These are phyloP conservation scores for Malus hybrid DNA, from an alignment of 331 rosid species.

Conservation along the genomic window DNA sequence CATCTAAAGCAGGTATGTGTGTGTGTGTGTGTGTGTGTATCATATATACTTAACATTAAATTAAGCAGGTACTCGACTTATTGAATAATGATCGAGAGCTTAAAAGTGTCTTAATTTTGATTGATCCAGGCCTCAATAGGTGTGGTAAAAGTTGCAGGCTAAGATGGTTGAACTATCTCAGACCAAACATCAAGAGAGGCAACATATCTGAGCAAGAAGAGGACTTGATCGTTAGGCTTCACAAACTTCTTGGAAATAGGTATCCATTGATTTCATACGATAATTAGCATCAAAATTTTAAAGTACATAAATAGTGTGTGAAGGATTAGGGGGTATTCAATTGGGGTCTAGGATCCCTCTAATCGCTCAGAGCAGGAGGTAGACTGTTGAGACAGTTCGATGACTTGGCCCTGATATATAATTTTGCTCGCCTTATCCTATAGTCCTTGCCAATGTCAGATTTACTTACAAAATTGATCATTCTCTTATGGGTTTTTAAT, in stretches of 20 bases:
- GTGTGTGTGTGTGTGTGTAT: too few relatives aligned
- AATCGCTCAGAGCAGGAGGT: background rate
- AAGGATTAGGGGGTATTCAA: background rate
- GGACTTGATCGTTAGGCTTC: constrained; percentile 48
- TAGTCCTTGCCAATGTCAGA: background rate
- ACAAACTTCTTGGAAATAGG: constrained; percentile 51
- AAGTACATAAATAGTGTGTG: background rate
- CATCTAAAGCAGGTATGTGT: constrained; percentile 33
- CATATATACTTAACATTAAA: background rate
- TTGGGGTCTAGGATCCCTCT: background rate
- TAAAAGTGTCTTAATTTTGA: background rate
- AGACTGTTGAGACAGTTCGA: background rate
- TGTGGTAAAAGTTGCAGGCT: constrained; percentile 52
- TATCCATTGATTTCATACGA: background rate
- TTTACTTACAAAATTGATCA: background rate
- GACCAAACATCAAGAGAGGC: constrained; percentile 52
- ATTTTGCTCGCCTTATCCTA: background rate
- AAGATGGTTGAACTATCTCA: constrained; percentile 46
- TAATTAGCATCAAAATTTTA: background rate
- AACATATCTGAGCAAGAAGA: constrained; percentile 52
- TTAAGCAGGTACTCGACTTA: background rate
- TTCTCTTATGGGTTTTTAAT: background rate
- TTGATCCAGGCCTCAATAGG: constrained; percentile 31
- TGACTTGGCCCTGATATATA: background rate
- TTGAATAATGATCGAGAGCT: background rate